Evolutionary conservation across 305 asterid genomes (phyloP).

Genomic region (Andrographis paniculata): DNA sequence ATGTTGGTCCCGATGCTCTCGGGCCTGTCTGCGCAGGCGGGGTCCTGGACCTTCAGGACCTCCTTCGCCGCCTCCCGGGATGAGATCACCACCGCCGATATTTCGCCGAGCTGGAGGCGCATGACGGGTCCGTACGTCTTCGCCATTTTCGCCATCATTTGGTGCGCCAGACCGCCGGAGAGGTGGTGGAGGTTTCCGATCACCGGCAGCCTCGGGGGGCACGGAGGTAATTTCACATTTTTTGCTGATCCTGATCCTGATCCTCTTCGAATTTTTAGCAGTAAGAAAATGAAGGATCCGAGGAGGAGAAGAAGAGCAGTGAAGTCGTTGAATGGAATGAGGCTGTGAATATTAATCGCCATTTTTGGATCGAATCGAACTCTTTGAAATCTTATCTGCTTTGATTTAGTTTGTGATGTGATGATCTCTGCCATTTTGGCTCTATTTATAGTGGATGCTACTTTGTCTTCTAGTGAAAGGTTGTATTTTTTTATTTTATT

Average conservation of each 20-base stretch:
- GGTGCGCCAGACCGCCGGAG: conserved; percentile 20
- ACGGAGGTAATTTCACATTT: conserved; percentile 17
- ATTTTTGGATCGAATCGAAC: no score
- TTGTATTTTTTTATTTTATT: no score
- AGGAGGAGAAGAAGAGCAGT: no score
- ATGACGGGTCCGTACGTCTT: conserved; percentile 17
- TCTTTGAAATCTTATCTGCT: no score
- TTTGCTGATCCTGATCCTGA: not conserved
- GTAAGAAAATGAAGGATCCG: conserved; percentile 16
- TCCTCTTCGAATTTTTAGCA: not conserved
- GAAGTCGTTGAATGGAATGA: no score
- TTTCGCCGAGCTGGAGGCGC: conserved; percentile 20
- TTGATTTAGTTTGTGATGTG: no score
- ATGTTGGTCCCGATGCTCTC: conserved; percentile 13
- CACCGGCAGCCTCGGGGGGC: conserved; percentile 24
- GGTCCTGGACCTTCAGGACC: conserved; percentile 20
- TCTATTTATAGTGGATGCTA: no score
- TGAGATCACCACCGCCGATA: conserved; percentile 19
- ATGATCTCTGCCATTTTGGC: no score
- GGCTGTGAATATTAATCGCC: no score
- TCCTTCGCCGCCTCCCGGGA: conserved; percentile 17
- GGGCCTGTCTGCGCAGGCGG: conserved; percentile 18
- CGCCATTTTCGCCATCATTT: not conserved
- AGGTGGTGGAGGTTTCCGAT: conserved; percentile 40
- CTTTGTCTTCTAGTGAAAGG: no score